A percentile compares a stretch with the other conserved stretches of the same genome.
These are phyloP conservation scores for Fomitopsis serialis DNA, from an alignment of 768 basidiomycete species.

Conservation along the genomic window DNA sequence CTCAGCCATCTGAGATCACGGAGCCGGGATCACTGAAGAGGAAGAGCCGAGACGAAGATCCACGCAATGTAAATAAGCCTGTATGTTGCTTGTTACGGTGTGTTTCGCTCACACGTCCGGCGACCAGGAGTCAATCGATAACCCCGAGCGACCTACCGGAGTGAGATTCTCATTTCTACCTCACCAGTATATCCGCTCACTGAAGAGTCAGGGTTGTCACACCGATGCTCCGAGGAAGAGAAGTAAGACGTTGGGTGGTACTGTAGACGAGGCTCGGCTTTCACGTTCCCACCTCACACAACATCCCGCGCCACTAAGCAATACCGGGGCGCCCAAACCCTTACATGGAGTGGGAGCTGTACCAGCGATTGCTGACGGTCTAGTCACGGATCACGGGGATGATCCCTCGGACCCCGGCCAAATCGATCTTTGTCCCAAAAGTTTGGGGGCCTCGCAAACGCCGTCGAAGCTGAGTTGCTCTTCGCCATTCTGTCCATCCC, in stretches of 20 bases:
- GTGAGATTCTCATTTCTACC: too few species aligned
- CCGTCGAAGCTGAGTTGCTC: too few species aligned
- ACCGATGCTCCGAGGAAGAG: conserved; percentile 13
- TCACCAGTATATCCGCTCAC: not conserved
- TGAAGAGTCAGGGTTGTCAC: not conserved
- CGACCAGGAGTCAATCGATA: not conserved
- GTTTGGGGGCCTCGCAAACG: too few species aligned
- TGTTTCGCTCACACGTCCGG: not conserved
- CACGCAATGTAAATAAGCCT: not conserved
- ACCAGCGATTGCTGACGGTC: too few species aligned
- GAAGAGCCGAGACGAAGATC: conserved; percentile 14
- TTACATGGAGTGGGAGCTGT: too few species aligned
- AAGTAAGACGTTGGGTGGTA: conserved; percentile 1
- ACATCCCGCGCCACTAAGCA: too few species aligned
- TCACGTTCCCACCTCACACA: too few species aligned
- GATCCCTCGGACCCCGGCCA: too few species aligned
- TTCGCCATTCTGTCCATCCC: conserved; percentile 2
- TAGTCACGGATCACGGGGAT: too few species aligned
- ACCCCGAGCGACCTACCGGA: not conserved
- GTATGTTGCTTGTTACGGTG: not conserved
- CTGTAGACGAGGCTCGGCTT: too few species aligned
- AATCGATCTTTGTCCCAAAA: too few species aligned
- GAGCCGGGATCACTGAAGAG: conserved; percentile 21
- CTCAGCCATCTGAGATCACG: conserved; percentile 12
- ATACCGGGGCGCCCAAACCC: too few species aligned